A percentile compares a stretch with the other conserved stretches of the same genome.
phyloP scores from a whole-genome alignment of 768 basidiomycete species.

The Rhodotorula taiwanensis region DNA sequence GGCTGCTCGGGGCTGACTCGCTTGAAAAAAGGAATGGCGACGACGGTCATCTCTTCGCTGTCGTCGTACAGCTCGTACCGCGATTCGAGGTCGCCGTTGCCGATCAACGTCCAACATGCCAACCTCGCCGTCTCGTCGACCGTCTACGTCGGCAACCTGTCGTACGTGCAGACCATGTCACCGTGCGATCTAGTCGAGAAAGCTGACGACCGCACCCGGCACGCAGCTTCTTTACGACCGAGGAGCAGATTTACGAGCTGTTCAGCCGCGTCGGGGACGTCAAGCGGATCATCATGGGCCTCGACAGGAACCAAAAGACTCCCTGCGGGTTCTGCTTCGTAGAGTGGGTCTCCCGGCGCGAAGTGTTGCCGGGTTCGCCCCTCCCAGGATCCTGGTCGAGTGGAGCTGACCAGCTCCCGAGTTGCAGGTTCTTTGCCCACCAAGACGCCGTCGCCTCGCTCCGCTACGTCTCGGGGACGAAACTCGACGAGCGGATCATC shows the following conservation, averaged over 20 bases:
- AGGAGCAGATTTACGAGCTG: conserved; percentile 90
- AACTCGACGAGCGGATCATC: conserved; percentile 96
- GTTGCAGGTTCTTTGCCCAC: conserved; percentile 69
- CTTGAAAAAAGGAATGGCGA: conserved; percentile 17
- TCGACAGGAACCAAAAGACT: conserved; percentile 86
- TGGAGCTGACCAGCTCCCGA: background rate
- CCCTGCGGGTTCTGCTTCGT: conserved; percentile 95
- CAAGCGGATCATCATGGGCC: conserved; percentile 90
- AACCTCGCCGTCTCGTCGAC: conserved; percentile 48
- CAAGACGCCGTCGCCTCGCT: conserved; percentile 85
- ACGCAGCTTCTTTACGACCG: conserved; percentile 74
- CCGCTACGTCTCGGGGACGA: conserved; percentile 93
- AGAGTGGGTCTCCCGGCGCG: conserved; percentile 49
- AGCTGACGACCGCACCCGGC: conserved; percentile 7
- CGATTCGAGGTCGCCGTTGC: conserved; percentile 60
- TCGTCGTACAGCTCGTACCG: conserved; percentile 97
- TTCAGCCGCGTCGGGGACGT: conserved; percentile 53
- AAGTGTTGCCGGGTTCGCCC: background rate
- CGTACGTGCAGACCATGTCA: too few species aligned
- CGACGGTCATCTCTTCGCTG: conserved; percentile 72
- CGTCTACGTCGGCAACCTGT: conserved; percentile 58
- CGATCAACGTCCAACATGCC: conserved; percentile 10
- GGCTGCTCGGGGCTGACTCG: too few species aligned
- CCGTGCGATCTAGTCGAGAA: too few species aligned
- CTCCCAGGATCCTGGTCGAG: background rate